Base-by-base conservation (phyloP, 208 protist genomes). In the Trypanosomatidae sp. region DNA sequence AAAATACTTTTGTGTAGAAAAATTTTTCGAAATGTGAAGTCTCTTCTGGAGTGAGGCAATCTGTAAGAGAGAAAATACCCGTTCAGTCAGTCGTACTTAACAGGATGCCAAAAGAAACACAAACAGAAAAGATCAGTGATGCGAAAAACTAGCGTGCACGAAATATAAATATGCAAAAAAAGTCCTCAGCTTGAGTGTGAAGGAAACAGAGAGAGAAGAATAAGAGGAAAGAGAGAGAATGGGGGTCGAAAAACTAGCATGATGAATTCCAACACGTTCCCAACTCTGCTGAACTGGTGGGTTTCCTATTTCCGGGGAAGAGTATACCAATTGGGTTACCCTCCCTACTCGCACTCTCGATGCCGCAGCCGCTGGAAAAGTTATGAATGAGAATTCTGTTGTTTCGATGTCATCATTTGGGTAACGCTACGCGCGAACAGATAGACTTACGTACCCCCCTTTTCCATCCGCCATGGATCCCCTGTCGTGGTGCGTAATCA, bases 191-290 rank as follows among this genome's bases (percentile, higher is more conserved):
- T 19, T 41, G 15, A 25, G 56, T n/a, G 50, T 30, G 30, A 71
- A 50, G 19, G 41, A 17, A 73, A 25, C 19, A 28, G 13, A 15
- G 22, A 30, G 13, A 69, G 56, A 64, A 43, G 49, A 52, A 22
- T 22, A 49, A 13, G 7, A 66, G n/a, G 47, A 46, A 25, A 80
- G 36, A 56, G 69, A 67, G 46, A 66, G 58, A 59, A 30, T 43
- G 50, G 50, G 49, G 9, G 39, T 22, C 13, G 39, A 55, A 58
- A 15, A 43, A 62, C 5, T 41, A 36, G 56, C 56, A 43, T 33
- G 56, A 39, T 41, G 56, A 28, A 62, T 43, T 62, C 6, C 28
- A 36, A 41, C n/a, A 8, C 56, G 28, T 13, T 62, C 33, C 30
- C 56, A 19, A 33, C 30, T n/a, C 56, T 62, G 12, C 33, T 12